Evolutionary conservation across 371 early-diverging fungal species (phyloP).

Genomic region (Synchytrium microbalum): DNA sequence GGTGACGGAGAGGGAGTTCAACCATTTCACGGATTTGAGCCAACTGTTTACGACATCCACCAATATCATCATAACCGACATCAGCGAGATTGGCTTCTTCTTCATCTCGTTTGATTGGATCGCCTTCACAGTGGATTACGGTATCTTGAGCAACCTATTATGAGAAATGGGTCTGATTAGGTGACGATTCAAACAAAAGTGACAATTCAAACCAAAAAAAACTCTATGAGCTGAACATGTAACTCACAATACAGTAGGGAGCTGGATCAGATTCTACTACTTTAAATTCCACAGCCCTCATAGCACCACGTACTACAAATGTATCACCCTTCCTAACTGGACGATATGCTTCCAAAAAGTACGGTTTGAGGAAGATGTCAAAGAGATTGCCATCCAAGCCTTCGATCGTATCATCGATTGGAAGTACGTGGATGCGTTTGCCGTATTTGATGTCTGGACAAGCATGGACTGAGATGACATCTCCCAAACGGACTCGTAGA

Average conservation of each 20-base stretch:
- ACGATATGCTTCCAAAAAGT: conserved; percentile 94
- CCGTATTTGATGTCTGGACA: conserved; percentile 95
- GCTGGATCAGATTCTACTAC: conserved; percentile 94
- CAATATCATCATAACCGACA: conserved; percentile 99
- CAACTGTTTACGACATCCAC: conserved; percentile 98
- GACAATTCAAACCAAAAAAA: conserved; percentile 8
- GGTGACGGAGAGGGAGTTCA: conserved; percentile 97
- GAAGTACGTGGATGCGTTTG: conserved; percentile 90
- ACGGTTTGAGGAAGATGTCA: conserved; percentile 94
- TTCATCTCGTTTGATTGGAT: conserved; percentile 97
- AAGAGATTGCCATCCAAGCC: conserved; percentile 96
- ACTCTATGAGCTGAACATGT: conserved; percentile 1
- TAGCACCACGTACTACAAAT: conserved; percentile 94
- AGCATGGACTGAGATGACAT: conserved; percentile 94
- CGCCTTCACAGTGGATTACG: conserved; percentile 96
- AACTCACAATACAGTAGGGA: conserved; percentile 91
- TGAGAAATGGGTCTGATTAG: conserved; percentile 13
- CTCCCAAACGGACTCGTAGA: conserved; percentile 94
- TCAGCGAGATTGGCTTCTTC: conserved; percentile 90
- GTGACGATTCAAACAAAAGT: background rate
- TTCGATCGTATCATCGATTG: conserved; percentile 98
- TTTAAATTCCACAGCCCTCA: conserved; percentile 99
- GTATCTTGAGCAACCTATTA: conserved; percentile 89
- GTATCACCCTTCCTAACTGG: conserved; percentile 92
- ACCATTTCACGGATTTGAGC: conserved; percentile 99